A percentile compares a stretch with the other conserved stretches of the same genome.
phyloP scores from a whole-genome alignment of 495 filamentous ascomycete genomes.

The Chlorociboria aeruginascens region DNA sequence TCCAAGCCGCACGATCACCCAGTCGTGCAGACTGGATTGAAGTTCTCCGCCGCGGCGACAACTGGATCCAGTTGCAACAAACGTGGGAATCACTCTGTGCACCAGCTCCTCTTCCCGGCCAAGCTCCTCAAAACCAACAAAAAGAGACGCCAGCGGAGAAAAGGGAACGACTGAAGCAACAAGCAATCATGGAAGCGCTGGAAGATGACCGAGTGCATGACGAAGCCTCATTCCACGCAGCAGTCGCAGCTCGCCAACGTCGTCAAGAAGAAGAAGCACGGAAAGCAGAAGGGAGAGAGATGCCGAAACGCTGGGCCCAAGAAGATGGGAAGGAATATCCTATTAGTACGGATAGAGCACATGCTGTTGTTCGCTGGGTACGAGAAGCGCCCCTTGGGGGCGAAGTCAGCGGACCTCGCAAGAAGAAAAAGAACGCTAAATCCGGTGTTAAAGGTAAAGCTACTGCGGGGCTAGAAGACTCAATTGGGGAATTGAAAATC shows the following conservation, averaged over 20 bases:
- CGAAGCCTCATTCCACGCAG: slow-evolving; percentile 48
- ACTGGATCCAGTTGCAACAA: slow-evolving; percentile 49
- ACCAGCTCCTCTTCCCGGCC: slow-evolving; percentile 46
- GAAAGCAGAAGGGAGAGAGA: slow-evolving; percentile 20
- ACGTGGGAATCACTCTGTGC: slow-evolving; percentile 62
- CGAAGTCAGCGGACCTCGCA: slow-evolving; percentile 20
- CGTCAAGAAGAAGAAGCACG: slow-evolving; percentile 38
- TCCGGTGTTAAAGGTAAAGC: slow-evolving; percentile 2
- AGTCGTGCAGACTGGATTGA: slow-evolving; percentile 72
- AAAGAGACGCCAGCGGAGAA: slow-evolving; percentile 36
- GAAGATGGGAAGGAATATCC: slow-evolving; percentile 57
- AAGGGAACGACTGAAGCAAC: slow-evolving; percentile 46
- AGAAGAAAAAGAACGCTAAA: slow-evolving; percentile 24
- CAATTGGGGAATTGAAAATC: slow-evolving; percentile 6
- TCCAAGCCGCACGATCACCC: slow-evolving; percentile 59
- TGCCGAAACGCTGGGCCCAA: slow-evolving; percentile 49
- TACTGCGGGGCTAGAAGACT: slow-evolving; percentile 3
- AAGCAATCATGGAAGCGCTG: slow-evolving; percentile 51
- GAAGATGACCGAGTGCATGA: slow-evolving; percentile 54
- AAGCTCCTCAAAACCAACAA: slow-evolving; percentile 15
- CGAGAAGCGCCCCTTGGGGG: slow-evolving; percentile 41
- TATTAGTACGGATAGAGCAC: slow-evolving; percentile 55
- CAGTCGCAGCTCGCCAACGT: slow-evolving; percentile 46
- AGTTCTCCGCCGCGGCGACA: slow-evolving; percentile 48
- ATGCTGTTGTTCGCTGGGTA: slow-evolving; percentile 57